These are phyloP conservation scores for Tanacetum coccineum DNA, from an alignment of 129 eudicot species.

Conservation along the genomic window DNA sequence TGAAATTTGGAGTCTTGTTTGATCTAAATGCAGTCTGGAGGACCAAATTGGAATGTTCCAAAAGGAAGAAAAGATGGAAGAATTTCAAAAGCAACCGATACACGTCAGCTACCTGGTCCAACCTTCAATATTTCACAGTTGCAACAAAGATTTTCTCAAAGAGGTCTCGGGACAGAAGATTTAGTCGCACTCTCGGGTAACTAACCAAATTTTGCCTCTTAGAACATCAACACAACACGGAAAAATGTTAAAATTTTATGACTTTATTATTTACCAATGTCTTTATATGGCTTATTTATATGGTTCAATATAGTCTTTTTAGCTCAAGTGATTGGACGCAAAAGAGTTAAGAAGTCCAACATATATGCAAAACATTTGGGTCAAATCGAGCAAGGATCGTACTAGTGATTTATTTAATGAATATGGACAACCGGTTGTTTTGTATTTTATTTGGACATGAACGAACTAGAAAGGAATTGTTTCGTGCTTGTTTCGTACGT, in stretches of 20 bases:
- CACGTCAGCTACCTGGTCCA: slow-evolving; percentile 36
- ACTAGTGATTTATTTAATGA: too few species aligned
- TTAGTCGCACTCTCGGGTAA: slow-evolving; percentile 45
- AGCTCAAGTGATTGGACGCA: too few species aligned
- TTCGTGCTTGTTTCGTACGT: too few species aligned
- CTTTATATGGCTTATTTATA: too few species aligned
- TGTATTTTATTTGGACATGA: too few species aligned
- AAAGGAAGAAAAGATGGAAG: slow-evolving; percentile 48
- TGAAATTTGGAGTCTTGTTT: neutral
- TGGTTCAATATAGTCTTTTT: too few species aligned
- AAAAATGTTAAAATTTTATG: neutral
- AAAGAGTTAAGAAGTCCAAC: too few species aligned
- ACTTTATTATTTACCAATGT: neutral
- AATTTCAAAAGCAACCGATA: slow-evolving; percentile 34
- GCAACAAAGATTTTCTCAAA: slow-evolving; percentile 40
- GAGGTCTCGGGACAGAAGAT: slow-evolving; percentile 41
- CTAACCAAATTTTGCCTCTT: neutral
- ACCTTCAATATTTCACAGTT: slow-evolving; percentile 35
- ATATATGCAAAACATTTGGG: too few species aligned
- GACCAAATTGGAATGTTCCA: slow-evolving; percentile 41
- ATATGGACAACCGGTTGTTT: too few species aligned
- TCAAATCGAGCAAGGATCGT: too few species aligned
- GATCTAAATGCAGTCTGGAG: slow-evolving; percentile 32
- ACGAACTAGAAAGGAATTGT: too few species aligned
- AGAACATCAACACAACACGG: neutral